Base-by-base conservation (phyloP, 2,329 filamentous ascomycete species). In the Colletotrichum cordylinicola region DNA sequence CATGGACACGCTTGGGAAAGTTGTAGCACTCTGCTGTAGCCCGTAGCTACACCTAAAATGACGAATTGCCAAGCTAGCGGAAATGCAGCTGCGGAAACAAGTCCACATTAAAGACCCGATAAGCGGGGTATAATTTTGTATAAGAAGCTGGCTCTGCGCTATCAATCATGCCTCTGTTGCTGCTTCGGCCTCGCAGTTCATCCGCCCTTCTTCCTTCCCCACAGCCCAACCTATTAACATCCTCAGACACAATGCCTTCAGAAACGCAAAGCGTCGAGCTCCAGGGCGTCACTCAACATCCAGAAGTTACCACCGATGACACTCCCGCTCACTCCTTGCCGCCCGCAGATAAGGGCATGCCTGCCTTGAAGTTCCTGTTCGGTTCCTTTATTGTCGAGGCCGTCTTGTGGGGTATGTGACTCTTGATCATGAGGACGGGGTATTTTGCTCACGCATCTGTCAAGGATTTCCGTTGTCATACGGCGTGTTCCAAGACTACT, bases 401-500 rank as follows among this genome's bases (percentile, higher is more conserved):
- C 6, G 21, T 69, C 2, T 66, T 73, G 16, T 69, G 70, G 70
- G 70, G 65, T 69, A 60, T 10, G 56, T 15, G 18, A 1, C 15
- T 6, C 1, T 24, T 12, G 4, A 8, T 6, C 58, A 61, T 27
- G 4, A 0, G 6, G 21, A 52, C 0, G 43, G 10, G n/a, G 1
- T 6, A 3, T 13, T 24, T 8, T 52, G 43, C 43, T 18, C 0
- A 18, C 16, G 6, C 2, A 10, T 4, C 1, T 15, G n/a, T 1
- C 0, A 2, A 81, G 79, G 79, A 6, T 81, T 82, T 10, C 80
- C 79, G 4, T 52, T 80, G 6, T 79, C 78, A 2, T 82, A 79
- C 48, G 81, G 81, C 16, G 80, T 82, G 7, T 82, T 82, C n/a
- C 81, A 82, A 39, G 72, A 81, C 10, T 80, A 82, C 70, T 82